Evolutionary conservation across 148 eudicot genomes (phyloP), one percentile per base, ranked within the genome.

Genomic region (Tetragonia tetragonoides): DNA sequence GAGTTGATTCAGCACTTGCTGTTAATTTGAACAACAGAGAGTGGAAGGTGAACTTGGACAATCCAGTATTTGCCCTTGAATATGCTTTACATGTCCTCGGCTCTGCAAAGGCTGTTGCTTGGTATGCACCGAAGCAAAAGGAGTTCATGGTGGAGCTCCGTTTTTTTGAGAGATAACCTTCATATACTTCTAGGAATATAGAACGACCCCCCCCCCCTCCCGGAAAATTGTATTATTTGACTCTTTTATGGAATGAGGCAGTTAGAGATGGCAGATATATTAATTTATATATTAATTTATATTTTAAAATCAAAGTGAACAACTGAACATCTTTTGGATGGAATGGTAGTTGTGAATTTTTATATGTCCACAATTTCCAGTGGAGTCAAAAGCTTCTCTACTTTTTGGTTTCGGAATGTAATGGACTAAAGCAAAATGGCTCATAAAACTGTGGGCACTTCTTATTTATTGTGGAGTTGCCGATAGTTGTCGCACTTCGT

Each of bases 81-180:
- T 87, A 90, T 77, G 95, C 98, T 71, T 83, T 94, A 79, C 93
- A 92, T 75, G 92, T 94, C 68, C 92, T 94, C 64, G 90, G 85
- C 40, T 92, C 95, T 15, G 97, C 98, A 1, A 94, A 90, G 81
- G 97, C 95, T 38, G 83, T 89, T 51, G 97, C 95, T 62, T 94
- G 98, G 98, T 94, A 85, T 76, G 86, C 97, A 21, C 98, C 95
- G 0, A 90, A 84, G 80, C 92, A 86, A 68, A 79, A 83, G 82
- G 95, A 94, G 57, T 92, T 89, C 82, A 92, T 94, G 98, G 79
- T 94, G 38, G 98, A 92, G 83, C 93, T 94, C 40, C 88, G 98
- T 17, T 90, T 92, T 81, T 89, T 89, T 18, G 98, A 94, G 85
- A 85, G 80, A 21, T 93, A 76, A 80, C 17, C n/a, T 74, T 39